Evolutionary conservation across 345 rosid genomes (phyloP).

Genomic region (Hibiscus tridactylites): DNA sequence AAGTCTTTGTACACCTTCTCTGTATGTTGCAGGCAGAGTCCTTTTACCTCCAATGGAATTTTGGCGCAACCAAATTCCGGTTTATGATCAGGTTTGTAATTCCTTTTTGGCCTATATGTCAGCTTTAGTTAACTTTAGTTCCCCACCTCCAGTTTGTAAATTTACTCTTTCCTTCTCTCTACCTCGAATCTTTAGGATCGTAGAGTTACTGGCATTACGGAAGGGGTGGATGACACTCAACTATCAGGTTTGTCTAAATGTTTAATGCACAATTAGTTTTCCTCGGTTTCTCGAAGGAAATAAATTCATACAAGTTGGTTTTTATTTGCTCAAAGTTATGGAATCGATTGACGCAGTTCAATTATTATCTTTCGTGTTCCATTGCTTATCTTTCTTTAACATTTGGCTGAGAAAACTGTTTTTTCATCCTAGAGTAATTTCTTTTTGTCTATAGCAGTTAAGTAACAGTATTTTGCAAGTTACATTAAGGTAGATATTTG

Average conservation of each 20-base stretch:
- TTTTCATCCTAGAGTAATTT: no score
- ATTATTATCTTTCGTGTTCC: no score
- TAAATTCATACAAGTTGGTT: neutral
- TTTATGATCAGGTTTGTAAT: constrained; percentile 58
- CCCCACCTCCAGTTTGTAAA: neutral
- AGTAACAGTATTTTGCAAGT: neutral
- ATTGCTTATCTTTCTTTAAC: no score
- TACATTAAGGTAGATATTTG: neutral
- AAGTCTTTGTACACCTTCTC: neutral
- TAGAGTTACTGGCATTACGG: constrained; percentile 29
- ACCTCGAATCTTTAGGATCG: constrained; percentile 27
- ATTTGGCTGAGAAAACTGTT: neutral
- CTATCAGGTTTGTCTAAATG: constrained; percentile 23
- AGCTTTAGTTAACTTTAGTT: neutral
- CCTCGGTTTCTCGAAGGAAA: neutral
- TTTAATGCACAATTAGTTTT: neutral
- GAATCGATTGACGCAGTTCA: no score
- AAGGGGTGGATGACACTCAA: constrained; percentile 8
- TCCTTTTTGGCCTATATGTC: neutral
- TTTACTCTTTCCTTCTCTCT: neutral
- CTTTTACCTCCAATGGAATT: constrained; percentile 59
- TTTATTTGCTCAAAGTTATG: neutral
- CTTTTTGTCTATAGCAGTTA: no score
- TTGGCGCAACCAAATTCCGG: constrained; percentile 78
- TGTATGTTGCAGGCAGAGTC: constrained; percentile 54